A percentile compares a stretch with the other conserved stretches of the same genome.
phyloP scores from a whole-genome alignment of 805 yeast genomes.

The Saccharomycopsis capsularis region DNA sequence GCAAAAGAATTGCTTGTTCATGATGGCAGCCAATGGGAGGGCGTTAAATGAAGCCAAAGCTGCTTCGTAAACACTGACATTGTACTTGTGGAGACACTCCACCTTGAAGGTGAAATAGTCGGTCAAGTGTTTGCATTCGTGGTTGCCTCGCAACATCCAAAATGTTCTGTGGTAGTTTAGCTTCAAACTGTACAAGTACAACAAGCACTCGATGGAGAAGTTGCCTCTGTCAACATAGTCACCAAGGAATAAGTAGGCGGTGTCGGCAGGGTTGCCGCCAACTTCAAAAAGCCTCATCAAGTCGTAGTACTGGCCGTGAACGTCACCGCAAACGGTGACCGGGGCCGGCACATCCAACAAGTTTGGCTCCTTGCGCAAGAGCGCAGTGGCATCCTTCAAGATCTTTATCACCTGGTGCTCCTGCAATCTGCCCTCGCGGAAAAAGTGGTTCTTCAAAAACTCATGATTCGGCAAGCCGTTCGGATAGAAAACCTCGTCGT shows the following conservation, averaged over 20 bases:
- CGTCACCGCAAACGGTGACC: conserved; percentile 91
- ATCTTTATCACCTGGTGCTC: conserved; percentile 67
- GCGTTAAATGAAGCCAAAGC: conserved; percentile 76
- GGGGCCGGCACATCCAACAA: conserved; percentile 82
- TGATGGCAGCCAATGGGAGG: conserved; percentile 84
- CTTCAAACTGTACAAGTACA: conserved; percentile 74
- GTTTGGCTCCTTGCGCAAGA: conserved; percentile 69
- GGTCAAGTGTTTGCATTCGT: conserved; percentile 89
- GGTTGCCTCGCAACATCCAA: conserved; percentile 87
- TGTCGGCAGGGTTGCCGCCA: conserved; percentile 78
- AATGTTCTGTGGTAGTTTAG: conserved; percentile 66
- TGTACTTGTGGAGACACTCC: conserved; percentile 85
- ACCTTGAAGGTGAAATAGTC: conserved; percentile 88
- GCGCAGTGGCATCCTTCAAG: conserved; percentile 53
- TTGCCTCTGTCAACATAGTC: conserved; percentile 96
- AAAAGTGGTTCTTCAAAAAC: conserved; percentile 67
- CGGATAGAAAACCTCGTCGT: conserved; percentile 55
- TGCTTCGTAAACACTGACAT: conserved; percentile 55
- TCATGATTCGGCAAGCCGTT: conserved; percentile 66
- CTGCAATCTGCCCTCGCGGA: conserved; percentile 71
- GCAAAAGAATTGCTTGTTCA: conserved; percentile 91
- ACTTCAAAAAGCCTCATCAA: conserved; percentile 85
- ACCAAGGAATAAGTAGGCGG: conserved; percentile 79
- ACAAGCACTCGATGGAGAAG: conserved; percentile 74
- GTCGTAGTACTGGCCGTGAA: conserved; percentile 95